Conservation (phyloP, 2,329 filamentous ascomycete genomes). For the Monosporascus sp. region DNA sequence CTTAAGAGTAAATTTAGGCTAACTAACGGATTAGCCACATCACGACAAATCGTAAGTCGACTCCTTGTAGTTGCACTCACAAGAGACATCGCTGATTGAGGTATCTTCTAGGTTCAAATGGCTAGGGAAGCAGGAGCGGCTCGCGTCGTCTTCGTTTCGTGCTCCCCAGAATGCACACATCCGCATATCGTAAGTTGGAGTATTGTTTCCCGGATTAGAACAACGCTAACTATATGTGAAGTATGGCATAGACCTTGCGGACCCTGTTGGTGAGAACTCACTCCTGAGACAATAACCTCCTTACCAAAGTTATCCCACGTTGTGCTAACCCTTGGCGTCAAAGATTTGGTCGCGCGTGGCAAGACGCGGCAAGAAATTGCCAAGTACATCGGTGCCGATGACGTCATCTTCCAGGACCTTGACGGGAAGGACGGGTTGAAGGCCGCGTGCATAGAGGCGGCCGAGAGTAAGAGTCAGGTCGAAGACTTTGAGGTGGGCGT, state of each 20-base stretch:
- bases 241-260: conserved; percentile 2
- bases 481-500: conserved; percentile 79
- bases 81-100: not conserved
- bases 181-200: not conserved
- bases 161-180: not conserved
- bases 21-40: not conserved
- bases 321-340: not conserved
- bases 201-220: not conserved
- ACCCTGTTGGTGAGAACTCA: no score
- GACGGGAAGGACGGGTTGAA: conserved; percentile 80
- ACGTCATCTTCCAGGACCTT: conserved; percentile 72
- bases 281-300: no score
- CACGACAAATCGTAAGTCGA: not conserved
- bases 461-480: conserved; percentile 46
- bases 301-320: no score
- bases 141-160: not conserved
- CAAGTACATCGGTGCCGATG: conserved; percentile 60
- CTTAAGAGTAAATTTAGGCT: not conserved
- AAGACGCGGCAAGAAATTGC: conserved; percentile 32
- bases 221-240: not conserved
- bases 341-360: not conserved
- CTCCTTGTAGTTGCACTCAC: not conserved
- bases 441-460: conserved; percentile 67
- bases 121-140: not conserved
- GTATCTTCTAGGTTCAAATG: not conserved